Evolutionary conservation across 2,329 filamentous ascomycete genomes (phyloP), one percentile per base, ranked within the genome.

Genomic region (Fonsecaea pedrosoi): DNA sequence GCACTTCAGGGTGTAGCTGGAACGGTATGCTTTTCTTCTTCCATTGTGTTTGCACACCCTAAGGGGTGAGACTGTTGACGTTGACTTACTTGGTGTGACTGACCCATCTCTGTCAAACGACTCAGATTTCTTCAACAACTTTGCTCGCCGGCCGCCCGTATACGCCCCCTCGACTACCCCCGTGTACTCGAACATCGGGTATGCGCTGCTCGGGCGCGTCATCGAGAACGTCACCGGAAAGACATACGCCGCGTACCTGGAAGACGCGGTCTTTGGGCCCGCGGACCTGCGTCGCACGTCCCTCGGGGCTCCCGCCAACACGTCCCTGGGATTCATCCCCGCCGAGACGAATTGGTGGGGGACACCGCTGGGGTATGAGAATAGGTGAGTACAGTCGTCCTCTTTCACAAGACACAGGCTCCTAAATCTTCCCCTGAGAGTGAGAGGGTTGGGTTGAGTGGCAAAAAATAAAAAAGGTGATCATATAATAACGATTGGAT

Each of bases 131-230:
- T 71, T 75, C 54, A 55, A 72, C 7, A 74, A 74, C n/a, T 74
- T 76, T 12, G 74, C 69, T 18, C 69, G 71, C 54, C 72, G 73
- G 3, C 73, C 76, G 9, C 82, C 82, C 0, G 74, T 80, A 1
- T 83, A 81, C 57, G 71, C 74, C 0, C 78, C 83, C 0, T 82
- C 80, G 66, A 77, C 78, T 0, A 80, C 76, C 1, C 82, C 84
- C 75, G 55, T 79, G 2, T 86, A 86, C 72, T 83, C 83, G 21
- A 85, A 86, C 69, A 74, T 80, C 2, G 82, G 77, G 0, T 82
- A 82, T n/a, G 73, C 78, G 0, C 64, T 84, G 1, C 77, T 85
- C 0, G 82, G 81, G 2, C 74, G 81, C 0, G 80, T 81, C 0
- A 74, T 86, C 0, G 82, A 84, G 67, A 77, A 77, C 4, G 76